Evolutionary conservation across 805 yeast genomes (phyloP).

Genomic region (Trichomonascus vanleenenianus): DNA sequence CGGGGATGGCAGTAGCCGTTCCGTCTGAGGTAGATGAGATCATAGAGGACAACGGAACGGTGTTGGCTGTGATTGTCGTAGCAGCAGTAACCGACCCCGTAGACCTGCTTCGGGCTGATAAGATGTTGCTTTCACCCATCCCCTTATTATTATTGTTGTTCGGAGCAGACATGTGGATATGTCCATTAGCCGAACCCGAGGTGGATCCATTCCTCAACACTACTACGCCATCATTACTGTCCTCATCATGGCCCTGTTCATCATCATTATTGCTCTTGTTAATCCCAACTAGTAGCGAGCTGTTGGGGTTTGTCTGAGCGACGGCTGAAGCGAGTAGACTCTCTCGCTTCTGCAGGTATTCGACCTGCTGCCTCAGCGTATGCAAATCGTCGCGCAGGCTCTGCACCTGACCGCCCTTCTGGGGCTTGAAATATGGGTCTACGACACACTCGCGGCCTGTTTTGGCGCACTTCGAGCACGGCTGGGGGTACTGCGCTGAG

Average conservation of each 20-base stretch:
- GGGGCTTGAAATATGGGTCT: conserved; percentile 86
- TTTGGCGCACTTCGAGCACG: conserved; percentile 76
- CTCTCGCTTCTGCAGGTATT: conserved; percentile 14
- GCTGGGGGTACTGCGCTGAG: conserved; percentile 66
- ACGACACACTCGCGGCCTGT: conserved; percentile 78
- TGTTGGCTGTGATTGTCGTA: neutral
- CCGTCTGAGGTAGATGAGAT: neutral
- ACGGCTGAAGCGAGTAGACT: conserved; percentile 13
- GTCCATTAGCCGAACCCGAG: neutral
- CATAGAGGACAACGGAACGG: neutral
- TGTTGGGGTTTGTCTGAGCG: conserved; percentile 11
- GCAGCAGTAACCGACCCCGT: too few species aligned
- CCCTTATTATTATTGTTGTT: neutral
- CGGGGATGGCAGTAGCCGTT: too few species aligned
- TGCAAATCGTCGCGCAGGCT: conserved; percentile 69
- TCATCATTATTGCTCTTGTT: neutral
- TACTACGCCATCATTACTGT: neutral
- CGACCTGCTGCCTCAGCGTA: conserved; percentile 52
- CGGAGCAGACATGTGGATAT: too few species aligned
- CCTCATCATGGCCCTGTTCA: neutral
- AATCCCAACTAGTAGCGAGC: neutral
- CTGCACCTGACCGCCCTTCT: conserved; percentile 86
- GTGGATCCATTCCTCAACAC: neutral
- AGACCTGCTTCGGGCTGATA: too few species aligned
- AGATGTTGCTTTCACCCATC: neutral